Evolutionary conservation across 139 green algal genomes (phyloP), one percentile per base, ranked within the genome.

Genomic region (Yamagishiella unicocca): DNA sequence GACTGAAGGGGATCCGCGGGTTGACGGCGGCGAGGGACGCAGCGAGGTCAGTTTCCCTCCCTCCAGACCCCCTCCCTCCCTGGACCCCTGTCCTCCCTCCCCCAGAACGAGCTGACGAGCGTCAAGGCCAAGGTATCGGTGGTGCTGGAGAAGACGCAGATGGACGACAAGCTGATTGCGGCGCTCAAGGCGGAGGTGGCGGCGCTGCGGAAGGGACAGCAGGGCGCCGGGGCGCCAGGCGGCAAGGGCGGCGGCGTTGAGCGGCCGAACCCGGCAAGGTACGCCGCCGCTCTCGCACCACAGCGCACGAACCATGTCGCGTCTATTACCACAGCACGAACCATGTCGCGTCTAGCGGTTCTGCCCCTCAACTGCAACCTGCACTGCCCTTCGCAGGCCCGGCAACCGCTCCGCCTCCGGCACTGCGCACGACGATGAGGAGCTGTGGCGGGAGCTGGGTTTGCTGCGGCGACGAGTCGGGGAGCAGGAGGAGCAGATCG

Each of bases 151-250:
- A 96, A 96, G 84, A 93, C 88, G 19, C 37, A 80, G 9, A 96
- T 91, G 64, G 94, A 96, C 79, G 92, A 95, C 89, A 88, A 84
- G 62, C 91, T 96, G 24, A 95, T 96, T 31, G 62, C 84, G 35
- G 93, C 93, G 22, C 81, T 96, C 42, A 74, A 83, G 55, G 53
- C 37, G 2, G 89, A 92, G 85, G 74, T 92, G 42, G 83, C 67
- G 14, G 4, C 62, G 46, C 46, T 80, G 25, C 35, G 68, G 46
- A 79, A 80, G 38, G 66, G 46, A 21, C 25, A 29, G 12, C 75
- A 68, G 75, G 33, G 35, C 43, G 70, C 24, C 46, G 66, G n/a
- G 38, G 46, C 27, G 35, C 24, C 22, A 7, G 24, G 2, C 7
- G 70, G 50, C 38, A 4, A 31, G 21, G 45, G 21, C n/a, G 85